These are phyloP conservation scores for Pyrenula massariospora DNA, from an alignment of 495 filamentous ascomycete genomes.

Conservation along the genomic window DNA sequence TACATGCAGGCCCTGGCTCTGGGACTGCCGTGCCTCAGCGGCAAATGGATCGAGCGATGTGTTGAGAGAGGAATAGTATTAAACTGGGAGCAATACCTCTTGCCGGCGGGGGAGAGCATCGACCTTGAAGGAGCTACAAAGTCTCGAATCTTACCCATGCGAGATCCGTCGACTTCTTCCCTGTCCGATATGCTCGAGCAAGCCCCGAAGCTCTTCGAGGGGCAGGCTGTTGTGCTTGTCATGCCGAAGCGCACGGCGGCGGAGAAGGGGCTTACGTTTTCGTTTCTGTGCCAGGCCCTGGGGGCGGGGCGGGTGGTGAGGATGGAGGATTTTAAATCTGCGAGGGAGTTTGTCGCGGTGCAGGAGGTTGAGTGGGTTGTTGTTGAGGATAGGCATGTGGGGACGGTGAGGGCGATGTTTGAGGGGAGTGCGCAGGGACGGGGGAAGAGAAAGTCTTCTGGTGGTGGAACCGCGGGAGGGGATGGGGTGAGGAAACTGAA, in stretches of 20 bases:
- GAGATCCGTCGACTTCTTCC: constrained; percentile 41
- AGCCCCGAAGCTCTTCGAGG: constrained; percentile 50
- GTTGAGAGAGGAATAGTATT: constrained; percentile 44
- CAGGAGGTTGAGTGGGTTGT: constrained; percentile 58
- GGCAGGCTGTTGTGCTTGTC: constrained; percentile 63
- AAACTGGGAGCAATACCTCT: constrained; percentile 70
- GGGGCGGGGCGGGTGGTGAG: constrained; percentile 56
- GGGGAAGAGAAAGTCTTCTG: constrained; percentile 43
- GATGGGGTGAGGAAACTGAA: constrained; percentile 30
- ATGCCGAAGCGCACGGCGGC: constrained; percentile 55
- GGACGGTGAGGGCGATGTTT: constrained; percentile 32
- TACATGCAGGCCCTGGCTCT: constrained; percentile 93
- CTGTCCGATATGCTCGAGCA: constrained; percentile 43
- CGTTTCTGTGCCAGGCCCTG: constrained; percentile 68
- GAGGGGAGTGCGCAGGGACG: constrained; percentile 16
- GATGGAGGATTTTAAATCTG: constrained; percentile 51
- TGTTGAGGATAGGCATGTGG: constrained; percentile 51
- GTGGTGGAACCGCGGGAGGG: constrained; percentile 22
- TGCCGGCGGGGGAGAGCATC: constrained; percentile 71
- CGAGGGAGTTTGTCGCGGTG: constrained; percentile 37
- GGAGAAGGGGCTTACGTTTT: constrained; percentile 46
- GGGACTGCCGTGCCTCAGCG: constrained; percentile 71
- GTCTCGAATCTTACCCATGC: constrained; percentile 53
- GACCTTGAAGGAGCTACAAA: constrained; percentile 68
- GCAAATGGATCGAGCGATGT: constrained; percentile 71